Conservation (phyloP, 176 grass and related monocot genomes). For the Stipa capillata region DNA sequence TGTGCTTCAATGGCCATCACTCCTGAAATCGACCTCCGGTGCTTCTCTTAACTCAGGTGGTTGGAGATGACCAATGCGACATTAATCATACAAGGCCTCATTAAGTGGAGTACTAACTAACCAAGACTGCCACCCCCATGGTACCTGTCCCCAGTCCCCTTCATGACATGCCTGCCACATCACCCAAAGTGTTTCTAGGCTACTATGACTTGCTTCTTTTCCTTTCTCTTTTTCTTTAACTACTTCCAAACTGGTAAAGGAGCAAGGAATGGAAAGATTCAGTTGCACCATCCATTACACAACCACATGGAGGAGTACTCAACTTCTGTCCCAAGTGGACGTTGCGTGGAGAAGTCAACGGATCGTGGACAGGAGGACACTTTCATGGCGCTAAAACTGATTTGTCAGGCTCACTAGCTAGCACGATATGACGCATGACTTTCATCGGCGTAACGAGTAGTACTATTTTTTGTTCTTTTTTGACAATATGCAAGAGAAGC, state of each 20-base stretch:
- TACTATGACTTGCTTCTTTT: background rate
- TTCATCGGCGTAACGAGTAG: background rate
- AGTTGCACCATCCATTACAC: background rate
- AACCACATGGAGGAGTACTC: background rate
- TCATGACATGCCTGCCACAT: slow-evolving; percentile 24
- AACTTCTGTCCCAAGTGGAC: background rate
- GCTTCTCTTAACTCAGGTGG: background rate
- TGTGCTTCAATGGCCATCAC: background rate
- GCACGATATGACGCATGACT: background rate
- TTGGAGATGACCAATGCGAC: background rate
- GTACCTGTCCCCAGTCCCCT: too few species aligned
- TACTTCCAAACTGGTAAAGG: background rate
- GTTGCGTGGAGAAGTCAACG: background rate
- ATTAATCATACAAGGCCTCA: background rate
- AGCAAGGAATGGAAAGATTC: background rate
- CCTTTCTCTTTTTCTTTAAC: background rate
- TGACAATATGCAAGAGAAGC: background rate
- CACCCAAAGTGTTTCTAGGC: slow-evolving; percentile 5
- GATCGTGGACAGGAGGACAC: background rate
- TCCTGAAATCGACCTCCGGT: background rate
- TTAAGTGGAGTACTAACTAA: background rate
- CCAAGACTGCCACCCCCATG: background rate
- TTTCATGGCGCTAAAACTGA: background rate
- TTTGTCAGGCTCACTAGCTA: background rate
- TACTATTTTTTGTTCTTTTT: too few species aligned